phyloP scores from a whole-genome alignment of 345 rosid genomes.

The Zanthoxylum bungeanum region DNA sequence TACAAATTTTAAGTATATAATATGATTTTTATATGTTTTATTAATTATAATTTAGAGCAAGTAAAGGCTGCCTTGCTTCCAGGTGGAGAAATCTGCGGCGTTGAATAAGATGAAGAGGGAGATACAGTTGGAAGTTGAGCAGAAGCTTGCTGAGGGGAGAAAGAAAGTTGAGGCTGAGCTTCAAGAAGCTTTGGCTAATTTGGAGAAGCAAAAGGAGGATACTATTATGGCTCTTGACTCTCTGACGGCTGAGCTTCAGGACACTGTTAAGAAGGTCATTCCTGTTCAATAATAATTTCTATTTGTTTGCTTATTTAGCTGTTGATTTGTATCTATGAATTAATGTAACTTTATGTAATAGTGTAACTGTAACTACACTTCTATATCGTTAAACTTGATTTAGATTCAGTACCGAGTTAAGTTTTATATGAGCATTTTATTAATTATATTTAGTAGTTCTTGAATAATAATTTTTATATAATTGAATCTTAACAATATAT shows the following conservation, averaged over 20 bases:
- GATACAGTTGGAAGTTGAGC: slow-evolving; percentile 72
- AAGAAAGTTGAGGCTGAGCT: slow-evolving; percentile 80
- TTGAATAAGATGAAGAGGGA: slow-evolving; percentile 90
- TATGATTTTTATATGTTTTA: no score
- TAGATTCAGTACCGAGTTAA: no score
- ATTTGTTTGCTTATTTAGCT: not conserved
- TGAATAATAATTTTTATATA: no score
- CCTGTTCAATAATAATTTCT: slow-evolving; percentile 47
- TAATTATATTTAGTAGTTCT: no score
- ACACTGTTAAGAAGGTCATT: slow-evolving; percentile 88
- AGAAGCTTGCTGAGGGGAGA: slow-evolving; percentile 60
- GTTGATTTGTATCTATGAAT: not conserved
- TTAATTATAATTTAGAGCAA: slow-evolving; percentile 66
- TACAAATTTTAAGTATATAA: no score
- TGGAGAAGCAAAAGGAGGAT: slow-evolving; percentile 89
- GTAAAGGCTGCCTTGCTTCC: slow-evolving; percentile 85
- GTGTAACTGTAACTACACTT: no score
- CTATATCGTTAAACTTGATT: no score
- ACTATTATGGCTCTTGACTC: slow-evolving; percentile 75
- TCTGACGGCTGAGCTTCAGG: slow-evolving; percentile 71
- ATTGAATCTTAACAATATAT: no score
- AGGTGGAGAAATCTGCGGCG: slow-evolving; percentile 90
- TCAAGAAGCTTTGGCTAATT: slow-evolving; percentile 60
- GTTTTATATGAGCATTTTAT: no score
- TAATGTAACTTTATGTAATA: no score